Base-by-base conservation (phyloP, 2,329 filamentous ascomycete species). In the Nannizzia gypsea region DNA sequence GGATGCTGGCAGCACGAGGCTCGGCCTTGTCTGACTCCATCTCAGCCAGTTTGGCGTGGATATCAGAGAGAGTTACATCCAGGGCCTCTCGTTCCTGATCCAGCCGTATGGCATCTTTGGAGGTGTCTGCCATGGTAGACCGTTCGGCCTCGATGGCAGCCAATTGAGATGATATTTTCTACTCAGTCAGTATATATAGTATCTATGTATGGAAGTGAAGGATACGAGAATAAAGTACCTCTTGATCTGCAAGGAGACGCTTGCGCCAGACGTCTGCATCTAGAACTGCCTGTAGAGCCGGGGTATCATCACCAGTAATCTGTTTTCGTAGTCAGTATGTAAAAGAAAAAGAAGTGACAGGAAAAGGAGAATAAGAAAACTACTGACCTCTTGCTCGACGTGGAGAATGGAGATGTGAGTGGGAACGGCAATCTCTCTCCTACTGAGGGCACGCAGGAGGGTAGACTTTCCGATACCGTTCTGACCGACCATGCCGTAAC, bases 21-120 rank as follows among this genome's bases (percentile, higher is more conserved):
- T 99, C 93, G 61, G 93, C 93, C 77, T 96, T 97, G 78, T 99
- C 93, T 0, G 93, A 96, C 71, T 99, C 93, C 93, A 99, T 99
- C 75, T 99, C 93, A 20, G 91, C 84, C 62, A 99, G 81, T 74
- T 99, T 99, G 61, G 81, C 74, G 71, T 99, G 90, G 57, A 99
- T 85, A 70, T 99, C 93, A 66, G 87, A 90, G 52, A 99, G 81
- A 42, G 93, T 95, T 63, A 85, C 86, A 71, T 99, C 93, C 58
- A 95, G 83, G 46, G 89, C 89, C 73, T 97, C 93, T 63, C 90
- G 86, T 67, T 96, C 90, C 61, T 83, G 82, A 71, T 97, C 92
- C 26, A 97, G 79, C 69, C 82, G 88, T 44, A 84, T 86, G 13
- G 92, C 92, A 76, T 97, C 92, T 62, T 85, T 84, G 22, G 92